Base-by-base conservation (phyloP, 169 alveolate genomes). In the Eimeria sp. region DNA sequence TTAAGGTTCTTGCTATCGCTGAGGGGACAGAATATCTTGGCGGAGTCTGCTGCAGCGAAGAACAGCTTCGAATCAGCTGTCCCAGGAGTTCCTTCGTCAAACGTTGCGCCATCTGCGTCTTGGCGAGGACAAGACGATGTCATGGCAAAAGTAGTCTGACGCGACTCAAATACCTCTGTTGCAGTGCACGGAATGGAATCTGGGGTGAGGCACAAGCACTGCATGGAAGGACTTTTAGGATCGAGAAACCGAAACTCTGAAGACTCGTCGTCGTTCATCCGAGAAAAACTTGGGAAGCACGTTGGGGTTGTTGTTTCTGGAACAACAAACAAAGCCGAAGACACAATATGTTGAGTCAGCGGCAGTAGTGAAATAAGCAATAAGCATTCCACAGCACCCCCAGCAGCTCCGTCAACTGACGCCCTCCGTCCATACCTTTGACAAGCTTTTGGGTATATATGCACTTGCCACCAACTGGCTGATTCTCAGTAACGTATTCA, bases 101-200 rank as follows among this genome's bases (percentile, higher is more conserved):
- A 87, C 30, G 45, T 65, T 22, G 94, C 94, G 25, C 94, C 94
- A 25, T 65, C 94, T 0, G 65, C 14, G 49, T 87, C 54, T 45
- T 87, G 94, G 63, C 14, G 25, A 40, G 94, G 94, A 13, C 94
- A 87, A 43, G 63, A 34, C 13, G 57, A 25, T 14, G 14, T 34
- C 11, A 70, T 16, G 20, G 67, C 25, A 11, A 87, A 27, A 13
- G 82, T 5, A 63, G 22, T 27, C 5, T 65, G 67, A 27, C 94
- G 83, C 27, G 83, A 61, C 63, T 87, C 83, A 16, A 61, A 87
- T n/a, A 87, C 94, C 54, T 87, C 94, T 87, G 43, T 75, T 9
- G 94, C 94, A 25, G 94, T 87, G 94, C 94, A 87, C 7, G 94
- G 94, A 65, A 87, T 43, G 51, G 94, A 34, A 45, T 87, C 30